These are phyloP conservation scores for Picea engelmannii DNA, from an alignment of 83 land plant genomes.

Conservation along the genomic window DNA sequence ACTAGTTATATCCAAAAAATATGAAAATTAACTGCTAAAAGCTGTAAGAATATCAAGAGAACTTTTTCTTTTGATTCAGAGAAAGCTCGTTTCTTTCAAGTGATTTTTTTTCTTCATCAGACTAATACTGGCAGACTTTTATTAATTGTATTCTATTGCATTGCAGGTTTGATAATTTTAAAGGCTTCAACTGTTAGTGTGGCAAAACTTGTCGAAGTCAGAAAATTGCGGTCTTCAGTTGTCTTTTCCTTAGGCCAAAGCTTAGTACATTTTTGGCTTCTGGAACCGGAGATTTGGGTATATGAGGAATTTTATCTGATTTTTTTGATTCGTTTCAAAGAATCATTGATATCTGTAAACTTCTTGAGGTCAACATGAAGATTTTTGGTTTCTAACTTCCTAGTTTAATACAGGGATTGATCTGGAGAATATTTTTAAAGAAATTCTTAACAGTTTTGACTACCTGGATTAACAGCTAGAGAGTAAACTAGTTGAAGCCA, in stretches of 20 bases:
- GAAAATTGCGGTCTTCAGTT: neutral
- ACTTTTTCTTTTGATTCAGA: conserved; percentile 1
- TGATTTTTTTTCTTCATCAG: neutral
- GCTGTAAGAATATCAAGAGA: too few species aligned
- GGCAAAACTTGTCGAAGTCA: neutral
- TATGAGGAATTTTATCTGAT: neutral
- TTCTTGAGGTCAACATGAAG: neutral
- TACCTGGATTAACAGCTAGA: conserved; percentile 9
- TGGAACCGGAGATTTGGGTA: neutral
- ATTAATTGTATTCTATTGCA: neutral
- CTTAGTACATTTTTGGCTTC: neutral
- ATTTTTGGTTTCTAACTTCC: neutral
- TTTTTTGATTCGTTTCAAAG: neutral
- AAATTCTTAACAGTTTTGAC: neutral
- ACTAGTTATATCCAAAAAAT: neutral
- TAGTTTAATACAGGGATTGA: neutral
- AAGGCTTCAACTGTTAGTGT: neutral
- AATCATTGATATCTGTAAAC: neutral
- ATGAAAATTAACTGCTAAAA: conserved; percentile 11
- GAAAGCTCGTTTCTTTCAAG: neutral
- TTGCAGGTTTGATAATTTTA: neutral
- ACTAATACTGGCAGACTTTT: neutral
- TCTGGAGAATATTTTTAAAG: neutral
- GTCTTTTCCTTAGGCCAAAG: neutral
- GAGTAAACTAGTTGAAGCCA: conserved; percentile 14